Evolutionary conservation across 306 rosid genomes (phyloP).

Genomic region (Trichosanthes truncata): DNA sequence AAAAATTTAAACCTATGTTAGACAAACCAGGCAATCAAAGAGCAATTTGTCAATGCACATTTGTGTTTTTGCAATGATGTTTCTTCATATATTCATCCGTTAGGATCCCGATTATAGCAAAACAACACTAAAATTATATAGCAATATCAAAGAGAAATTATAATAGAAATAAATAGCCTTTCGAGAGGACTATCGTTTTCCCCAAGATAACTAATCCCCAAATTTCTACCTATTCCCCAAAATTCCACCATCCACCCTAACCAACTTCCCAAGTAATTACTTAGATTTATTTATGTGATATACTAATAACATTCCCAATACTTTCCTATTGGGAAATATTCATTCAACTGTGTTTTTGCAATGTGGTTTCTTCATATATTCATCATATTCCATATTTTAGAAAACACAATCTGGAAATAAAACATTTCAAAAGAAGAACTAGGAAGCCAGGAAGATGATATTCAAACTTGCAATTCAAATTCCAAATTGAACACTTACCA

Average conservation of each 20-base stretch:
- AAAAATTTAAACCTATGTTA: not conserved
- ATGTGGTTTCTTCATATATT: not conserved
- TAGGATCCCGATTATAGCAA: not conserved
- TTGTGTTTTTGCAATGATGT: not conserved
- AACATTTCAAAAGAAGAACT: not conserved
- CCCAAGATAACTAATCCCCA: not conserved
- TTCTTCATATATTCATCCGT: not conserved
- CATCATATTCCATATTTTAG: not conserved
- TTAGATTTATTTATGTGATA: not conserved
- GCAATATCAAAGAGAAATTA: not conserved
- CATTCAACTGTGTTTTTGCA: not conserved
- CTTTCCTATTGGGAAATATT: not conserved
- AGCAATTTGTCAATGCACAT: not conserved
- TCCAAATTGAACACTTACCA: constrained; percentile 31
- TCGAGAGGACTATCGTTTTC: not conserved
- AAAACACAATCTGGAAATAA: not conserved
- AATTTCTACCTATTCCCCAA: not conserved
- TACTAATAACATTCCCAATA: not conserved
- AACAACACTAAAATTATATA: not conserved
- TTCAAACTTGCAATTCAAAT: not conserved
- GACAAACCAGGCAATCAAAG: not conserved
- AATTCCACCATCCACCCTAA: not conserved
- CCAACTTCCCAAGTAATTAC: not conserved
- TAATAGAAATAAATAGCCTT: not conserved
- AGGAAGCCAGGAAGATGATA: not conserved